Evolutionary conservation across 1,284 basidiomycete species (phyloP).

Genomic region (Rhodofomes roseus): DNA sequence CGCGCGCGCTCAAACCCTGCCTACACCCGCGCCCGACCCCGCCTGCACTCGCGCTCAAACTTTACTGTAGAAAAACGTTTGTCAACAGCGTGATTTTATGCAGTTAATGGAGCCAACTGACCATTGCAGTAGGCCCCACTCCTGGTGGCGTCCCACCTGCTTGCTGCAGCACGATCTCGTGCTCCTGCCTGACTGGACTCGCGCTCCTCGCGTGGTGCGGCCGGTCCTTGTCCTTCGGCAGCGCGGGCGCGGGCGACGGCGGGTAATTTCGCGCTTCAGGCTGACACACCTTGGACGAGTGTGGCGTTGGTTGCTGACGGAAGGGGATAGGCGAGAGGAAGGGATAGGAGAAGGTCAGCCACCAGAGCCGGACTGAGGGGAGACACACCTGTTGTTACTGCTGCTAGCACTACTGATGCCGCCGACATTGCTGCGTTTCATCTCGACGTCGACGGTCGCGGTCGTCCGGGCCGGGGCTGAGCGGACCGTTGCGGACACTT

Average conservation of each 20-base stretch:
- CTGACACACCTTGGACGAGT: constrained; percentile 57
- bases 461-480: constrained; percentile 62
- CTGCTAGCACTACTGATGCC: constrained; percentile 31
- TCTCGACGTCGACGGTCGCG: constrained; percentile 47
- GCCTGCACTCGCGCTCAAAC: too few relatives aligned
- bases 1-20: too few relatives aligned
- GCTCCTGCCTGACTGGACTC: constrained; percentile 44
- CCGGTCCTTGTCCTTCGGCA: constrained; percentile 46
- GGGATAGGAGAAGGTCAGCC: constrained; percentile 39
- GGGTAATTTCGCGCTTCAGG: constrained; percentile 40
- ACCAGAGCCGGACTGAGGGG: constrained; percentile 51
- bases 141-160: constrained; percentile 33
- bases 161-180: constrained; percentile 47
- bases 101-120: constrained; percentile 6
- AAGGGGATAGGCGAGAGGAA: constrained; percentile 74
- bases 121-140: constrained; percentile 14
- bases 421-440: constrained; percentile 63
- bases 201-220: constrained; percentile 25
- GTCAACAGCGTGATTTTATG: neutral
- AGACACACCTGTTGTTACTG: constrained; percentile 34
- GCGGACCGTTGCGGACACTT: constrained; percentile 69
- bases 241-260: constrained; percentile 38
- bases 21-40: too few relatives aligned
- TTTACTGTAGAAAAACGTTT: too few relatives aligned
- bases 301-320: constrained; percentile 55